Base-by-base conservation (phyloP, 768 basidiomycete species). In the Agaricus sinodeliciosus region DNA sequence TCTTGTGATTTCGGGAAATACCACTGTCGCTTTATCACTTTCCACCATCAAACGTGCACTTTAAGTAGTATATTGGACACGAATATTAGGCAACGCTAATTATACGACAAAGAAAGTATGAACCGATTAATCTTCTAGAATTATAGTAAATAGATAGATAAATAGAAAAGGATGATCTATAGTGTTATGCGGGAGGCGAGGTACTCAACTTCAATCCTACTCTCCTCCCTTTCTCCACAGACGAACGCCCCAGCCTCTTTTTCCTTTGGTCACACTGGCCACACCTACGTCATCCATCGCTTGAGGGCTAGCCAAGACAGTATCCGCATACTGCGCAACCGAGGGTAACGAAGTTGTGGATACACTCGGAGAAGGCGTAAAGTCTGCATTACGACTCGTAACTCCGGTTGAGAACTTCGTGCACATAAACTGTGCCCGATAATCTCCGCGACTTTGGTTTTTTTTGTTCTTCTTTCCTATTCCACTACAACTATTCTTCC, bases 201-300 rank as follows among this genome's bases (percentile, higher is more conserved):
- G 5, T 22, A 13, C 13, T 15, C 19, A 42, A n/a, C 40, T 12
- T 36, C 15, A 54, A 26, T 36, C 46, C 19, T 42, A 41, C 27
- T 27, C 52, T 15, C 39, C 52, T 11, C 44, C 44, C 27, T 54
- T 35, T 46, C 22, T 54, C 52, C 52, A 37, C 26, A 47, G 9
- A 16, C 47, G 36, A 15, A 39, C 46, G 22, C 52, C 28, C 52
- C 52, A 54, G n/a, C 39, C 39, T 27, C 39, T 54, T 40, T 41
- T 54, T 19, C 42, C 52, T 26, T 48, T 54, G 15, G 19, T 39
- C 36, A 19, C 0, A 46, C 40, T 22, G 15, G 19, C 39, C 36
- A 19, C 1, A 46, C 40, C 15, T 27, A 47, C 52, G 36, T 42
- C 40, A 19, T 48, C 52, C 31, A n/a, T 43, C 12, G n/a, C 12